Evolutionary conservation across 164 flowering plant genomes (phyloP).

Genomic region (Vitis rupestris): DNA sequence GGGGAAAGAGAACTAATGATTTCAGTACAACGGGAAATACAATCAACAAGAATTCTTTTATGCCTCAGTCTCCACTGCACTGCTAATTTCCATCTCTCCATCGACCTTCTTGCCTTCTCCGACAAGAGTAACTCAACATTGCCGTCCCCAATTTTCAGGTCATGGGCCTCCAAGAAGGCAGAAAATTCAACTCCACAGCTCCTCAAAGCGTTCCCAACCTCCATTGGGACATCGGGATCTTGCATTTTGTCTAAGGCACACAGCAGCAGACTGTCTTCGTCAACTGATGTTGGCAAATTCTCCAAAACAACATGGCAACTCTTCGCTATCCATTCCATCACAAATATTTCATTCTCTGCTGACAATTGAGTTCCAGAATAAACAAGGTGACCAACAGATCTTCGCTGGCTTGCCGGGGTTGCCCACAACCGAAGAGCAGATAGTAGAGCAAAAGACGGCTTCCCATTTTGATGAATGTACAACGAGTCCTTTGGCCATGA

Average conservation of each 20-base stretch:
- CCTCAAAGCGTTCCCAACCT: constrained; percentile 16
- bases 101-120: constrained; percentile 30
- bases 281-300: constrained; percentile 53
- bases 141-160: constrained; percentile 8
- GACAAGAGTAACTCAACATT: constrained; percentile 16
- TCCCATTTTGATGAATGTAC: constrained; percentile 69
- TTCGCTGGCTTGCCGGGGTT: constrained; percentile 54
- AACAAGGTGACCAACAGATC: constrained; percentile 59
- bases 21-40: constrained; percentile 52
- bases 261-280: constrained; percentile 54
- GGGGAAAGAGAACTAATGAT: too few relatives aligned
- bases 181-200: constrained; percentile 35
- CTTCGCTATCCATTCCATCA: constrained; percentile 52
- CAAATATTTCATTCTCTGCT: constrained; percentile 55
- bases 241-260: constrained; percentile 35
- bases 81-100: constrained; percentile 73
- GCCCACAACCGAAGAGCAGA: constrained; percentile 80
- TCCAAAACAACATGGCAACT: constrained; percentile 44
- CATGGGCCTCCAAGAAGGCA: constrained; percentile 38
- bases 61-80: constrained; percentile 79
- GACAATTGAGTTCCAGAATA: constrained; percentile 77
- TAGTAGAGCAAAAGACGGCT: constrained; percentile 77
- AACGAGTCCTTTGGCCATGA: constrained; percentile 71
- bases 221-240: constrained; percentile 10
- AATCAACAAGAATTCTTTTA: constrained; percentile 55